Conservation (phyloP, 345 rosid species). For the Salix caprea region DNA sequence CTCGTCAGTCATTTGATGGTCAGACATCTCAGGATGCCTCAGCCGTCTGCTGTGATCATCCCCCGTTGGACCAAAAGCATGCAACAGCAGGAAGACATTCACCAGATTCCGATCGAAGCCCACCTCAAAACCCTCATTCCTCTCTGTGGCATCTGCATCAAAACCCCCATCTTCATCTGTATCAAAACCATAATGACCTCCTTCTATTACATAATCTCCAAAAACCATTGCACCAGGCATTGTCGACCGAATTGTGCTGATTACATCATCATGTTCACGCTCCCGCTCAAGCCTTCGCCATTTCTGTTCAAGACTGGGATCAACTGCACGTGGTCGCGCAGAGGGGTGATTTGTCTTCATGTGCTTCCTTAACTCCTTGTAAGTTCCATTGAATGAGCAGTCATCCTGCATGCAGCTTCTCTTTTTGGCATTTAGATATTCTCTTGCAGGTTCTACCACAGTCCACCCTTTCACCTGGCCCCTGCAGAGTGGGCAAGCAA, state of each 20-base stretch:
- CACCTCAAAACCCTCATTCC: conserved; percentile 39
- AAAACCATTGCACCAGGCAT: conserved; percentile 87
- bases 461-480: conserved; percentile 99
- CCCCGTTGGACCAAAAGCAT: conserved; percentile 71
- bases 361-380: conserved; percentile 89
- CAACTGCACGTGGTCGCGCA: conserved; percentile 73
- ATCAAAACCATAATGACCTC: conserved; percentile 47
- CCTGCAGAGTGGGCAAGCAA: conserved; percentile 91
- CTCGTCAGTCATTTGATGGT: conserved; percentile 27
- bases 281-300: conserved; percentile 79
- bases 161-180: conserved; percentile 37
- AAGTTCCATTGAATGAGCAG: conserved; percentile 67
- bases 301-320: conserved; percentile 74
- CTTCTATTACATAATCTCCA: conserved; percentile 82
- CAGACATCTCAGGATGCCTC: conserved; percentile 36
- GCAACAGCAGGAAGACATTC: conserved; percentile 63
- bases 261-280: conserved; percentile 63
- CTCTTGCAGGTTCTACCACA: conserved; percentile 81
- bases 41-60: conserved; percentile 39
- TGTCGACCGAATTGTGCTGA: conserved; percentile 76
- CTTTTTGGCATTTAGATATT: conserved; percentile 62
- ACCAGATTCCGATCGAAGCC: conserved; percentile 58
- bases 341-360: conserved; percentile 74
- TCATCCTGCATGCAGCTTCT: conserved; percentile 94
- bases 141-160: conserved; percentile 30